Conservation (phyloP, 2,329 filamentous ascomycete species). For the Sclerotinia minor region DNA sequence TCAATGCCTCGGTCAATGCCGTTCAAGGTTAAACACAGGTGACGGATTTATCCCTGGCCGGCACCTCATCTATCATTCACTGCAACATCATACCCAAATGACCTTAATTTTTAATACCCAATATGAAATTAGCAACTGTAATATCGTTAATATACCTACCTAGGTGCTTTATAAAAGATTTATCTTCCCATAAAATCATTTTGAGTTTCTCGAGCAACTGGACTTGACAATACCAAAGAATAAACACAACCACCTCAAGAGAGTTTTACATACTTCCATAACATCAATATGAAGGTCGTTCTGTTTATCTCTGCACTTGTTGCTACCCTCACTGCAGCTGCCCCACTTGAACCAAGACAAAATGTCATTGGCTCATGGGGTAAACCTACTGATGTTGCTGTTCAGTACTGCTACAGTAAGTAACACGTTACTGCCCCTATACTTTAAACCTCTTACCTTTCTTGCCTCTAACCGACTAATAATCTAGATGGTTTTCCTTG, state of each 20-base stretch:
- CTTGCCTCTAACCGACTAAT: not conserved
- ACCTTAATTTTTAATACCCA: not conserved
- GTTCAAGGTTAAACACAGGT: not conserved
- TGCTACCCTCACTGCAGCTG: not conserved
- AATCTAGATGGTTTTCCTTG: not conserved
- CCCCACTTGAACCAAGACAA: not conserved
- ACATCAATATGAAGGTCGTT: not conserved
- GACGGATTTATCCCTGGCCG: not conserved
- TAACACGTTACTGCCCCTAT: not conserved
- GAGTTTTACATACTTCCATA: not conserved
- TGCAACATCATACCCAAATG: not conserved
- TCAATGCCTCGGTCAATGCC: not conserved
- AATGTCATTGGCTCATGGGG: not conserved
- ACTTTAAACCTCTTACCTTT: fast-evolving
- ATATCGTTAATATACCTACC: not conserved
- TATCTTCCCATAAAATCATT: too few species aligned
- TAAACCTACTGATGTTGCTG: not conserved
- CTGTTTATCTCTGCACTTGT: not conserved
- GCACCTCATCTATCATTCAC: not conserved
- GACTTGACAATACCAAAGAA: not conserved
- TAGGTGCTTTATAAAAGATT: too few species aligned
- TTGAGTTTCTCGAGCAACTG: not conserved
- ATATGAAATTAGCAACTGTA: not conserved
- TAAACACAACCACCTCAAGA: not conserved
- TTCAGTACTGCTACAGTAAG: conserved; percentile 11